phyloP scores from a whole-genome alignment of 177 flowering plant species.

The Telopea speciosissima region DNA sequence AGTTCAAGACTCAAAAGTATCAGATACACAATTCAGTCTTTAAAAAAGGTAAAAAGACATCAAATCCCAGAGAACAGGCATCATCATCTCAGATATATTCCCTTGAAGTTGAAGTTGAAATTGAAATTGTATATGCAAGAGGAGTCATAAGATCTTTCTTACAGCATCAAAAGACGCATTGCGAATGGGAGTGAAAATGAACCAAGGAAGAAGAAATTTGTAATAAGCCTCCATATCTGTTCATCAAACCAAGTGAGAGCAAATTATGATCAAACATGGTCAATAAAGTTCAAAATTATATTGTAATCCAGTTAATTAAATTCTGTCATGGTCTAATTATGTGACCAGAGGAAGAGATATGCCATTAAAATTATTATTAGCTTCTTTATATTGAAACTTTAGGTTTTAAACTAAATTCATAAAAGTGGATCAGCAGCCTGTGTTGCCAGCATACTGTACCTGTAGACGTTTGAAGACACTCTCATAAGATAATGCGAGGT shows the following conservation, averaged over 20 bases:
- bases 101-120: too few species aligned
- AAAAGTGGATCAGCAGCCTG: too few species aligned
- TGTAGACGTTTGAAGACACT: constrained; percentile 32
- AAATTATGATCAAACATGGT: not conserved
- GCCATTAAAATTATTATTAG: not conserved
- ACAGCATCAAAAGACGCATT: constrained; percentile 44
- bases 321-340: not conserved
- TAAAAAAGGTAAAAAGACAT: too few species aligned
- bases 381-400: not conserved
- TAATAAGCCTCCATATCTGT: constrained; percentile 66
- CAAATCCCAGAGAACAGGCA: too few species aligned
- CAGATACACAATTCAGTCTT: not conserved
- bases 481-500: constrained; percentile 22
- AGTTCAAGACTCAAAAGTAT: constrained; percentile 3
- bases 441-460: constrained; percentile 12
- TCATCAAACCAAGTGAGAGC: not conserved
- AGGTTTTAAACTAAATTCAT: too few species aligned
- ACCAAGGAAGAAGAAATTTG: constrained; percentile 56
- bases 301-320: not conserved
- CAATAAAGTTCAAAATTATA: not conserved
- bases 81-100: too few species aligned
- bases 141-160: constrained; percentile 14
- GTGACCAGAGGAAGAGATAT: not conserved
- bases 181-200: constrained; percentile 38
- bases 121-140: not conserved